Evolutionary conservation across 2,329 filamentous ascomycete species (phyloP).

Genomic region (Phyllosticta capitalensis): DNA sequence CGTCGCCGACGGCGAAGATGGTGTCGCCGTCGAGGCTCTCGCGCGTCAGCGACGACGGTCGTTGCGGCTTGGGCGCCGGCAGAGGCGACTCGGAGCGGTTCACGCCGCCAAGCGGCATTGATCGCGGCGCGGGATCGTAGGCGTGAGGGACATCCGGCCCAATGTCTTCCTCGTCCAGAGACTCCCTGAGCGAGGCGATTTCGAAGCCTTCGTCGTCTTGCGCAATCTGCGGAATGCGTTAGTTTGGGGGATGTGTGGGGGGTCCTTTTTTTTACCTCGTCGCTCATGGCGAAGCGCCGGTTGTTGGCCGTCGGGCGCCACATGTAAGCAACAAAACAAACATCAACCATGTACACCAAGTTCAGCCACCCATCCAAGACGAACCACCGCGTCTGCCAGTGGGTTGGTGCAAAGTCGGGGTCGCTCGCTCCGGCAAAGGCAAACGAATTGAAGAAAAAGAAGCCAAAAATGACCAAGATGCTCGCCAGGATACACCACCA

Average conservation of each 20-base stretch:
- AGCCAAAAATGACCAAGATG: slow-evolving; percentile 91
- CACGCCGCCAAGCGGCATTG: slow-evolving; percentile 17
- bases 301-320: slow-evolving; percentile 98
- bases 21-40: slow-evolving; percentile 78
- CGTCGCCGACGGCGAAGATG: slow-evolving; percentile 85
- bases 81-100: slow-evolving; percentile 35
- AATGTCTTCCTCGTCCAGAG: slow-evolving; percentile 53
- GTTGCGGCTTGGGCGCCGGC: slow-evolving; percentile 43
- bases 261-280: slow-evolving; percentile 55
- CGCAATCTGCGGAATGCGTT: slow-evolving; percentile 52
- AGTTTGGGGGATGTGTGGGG: slow-evolving; percentile 15
- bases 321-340: slow-evolving; percentile 86
- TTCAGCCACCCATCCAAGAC: slow-evolving; percentile 96
- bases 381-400: slow-evolving; percentile 98
- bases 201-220: slow-evolving; percentile 99
- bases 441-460: slow-evolving; percentile 98
- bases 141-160: slow-evolving; percentile 22
- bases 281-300: slow-evolving; percentile 94
- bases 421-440: slow-evolving; percentile 79
- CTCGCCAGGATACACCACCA: slow-evolving; percentile 96
- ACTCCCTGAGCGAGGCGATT: slow-evolving; percentile 81
- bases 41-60: slow-evolving; percentile 40
- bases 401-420: slow-evolving; percentile 85
- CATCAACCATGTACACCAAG: slow-evolving; percentile 88
- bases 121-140: slow-evolving; percentile 30